Evolutionary conservation across 768 basidiomycete species (phyloP).

Genomic region (Auricularia cornea): DNA sequence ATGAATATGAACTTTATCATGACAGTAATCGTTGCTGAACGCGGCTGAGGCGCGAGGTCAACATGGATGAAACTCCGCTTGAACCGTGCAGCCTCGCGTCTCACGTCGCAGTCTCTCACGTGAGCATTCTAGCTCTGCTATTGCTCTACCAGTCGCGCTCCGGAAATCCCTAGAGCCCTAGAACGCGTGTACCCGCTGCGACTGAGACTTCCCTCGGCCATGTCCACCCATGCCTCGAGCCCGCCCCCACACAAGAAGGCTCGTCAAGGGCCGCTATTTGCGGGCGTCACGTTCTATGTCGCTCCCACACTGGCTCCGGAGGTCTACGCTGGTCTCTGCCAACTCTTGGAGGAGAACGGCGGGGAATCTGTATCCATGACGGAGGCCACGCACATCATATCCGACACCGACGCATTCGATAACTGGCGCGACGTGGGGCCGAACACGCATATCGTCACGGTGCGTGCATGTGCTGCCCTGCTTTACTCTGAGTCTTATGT

Average conservation of each 20-base stretch:
- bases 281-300: slow-evolving; percentile 7
- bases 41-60: not conserved
- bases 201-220: not conserved
- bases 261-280: slow-evolving; percentile 6
- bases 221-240: not conserved
- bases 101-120: not conserved
- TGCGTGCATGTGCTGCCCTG: too few species aligned
- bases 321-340: slow-evolving; percentile 30
- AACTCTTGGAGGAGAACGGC: slow-evolving; percentile 46
- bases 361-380: slow-evolving; percentile 28
- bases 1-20: not conserved
- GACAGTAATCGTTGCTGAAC: too few species aligned
- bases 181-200: too few species aligned
- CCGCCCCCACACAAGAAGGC: not conserved
- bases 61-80: not conserved
- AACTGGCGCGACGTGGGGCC: slow-evolving; percentile 40
- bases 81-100: not conserved
- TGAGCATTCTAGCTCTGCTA: not conserved
- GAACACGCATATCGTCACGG: slow-evolving; percentile 31
- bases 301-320: slow-evolving; percentile 5
- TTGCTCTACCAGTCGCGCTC: too few species aligned
- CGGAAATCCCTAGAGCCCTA: too few species aligned
- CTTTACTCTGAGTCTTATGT: slow-evolving; percentile 4
- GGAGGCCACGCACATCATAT: slow-evolving; percentile 47
- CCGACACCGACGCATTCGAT: slow-evolving; percentile 47